Base-by-base conservation (phyloP, 441 rosid genomes). In the Macaranga tanarius region DNA sequence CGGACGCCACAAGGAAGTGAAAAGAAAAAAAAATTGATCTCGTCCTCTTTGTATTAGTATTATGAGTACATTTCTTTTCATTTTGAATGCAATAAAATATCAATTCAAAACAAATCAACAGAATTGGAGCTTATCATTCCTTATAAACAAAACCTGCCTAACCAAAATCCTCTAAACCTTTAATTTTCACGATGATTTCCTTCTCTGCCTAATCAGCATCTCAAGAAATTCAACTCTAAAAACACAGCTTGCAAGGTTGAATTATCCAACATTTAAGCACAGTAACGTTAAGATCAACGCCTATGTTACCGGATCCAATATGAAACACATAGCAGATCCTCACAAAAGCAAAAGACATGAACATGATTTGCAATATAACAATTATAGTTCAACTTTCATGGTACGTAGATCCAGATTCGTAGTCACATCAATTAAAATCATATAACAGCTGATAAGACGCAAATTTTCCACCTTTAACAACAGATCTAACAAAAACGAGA, bases 401-500 rank as follows among this genome's bases (percentile, higher is more conserved):
- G 10, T 61, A 61, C 47, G n/a, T 17, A 51, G 60, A 67, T 67
- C 61, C 38, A 55, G 72, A 55, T 38, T 59, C 31, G 42, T 20
- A 6, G 52, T 31, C 10, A 44, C 26, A 67, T 67, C 60, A 69
- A 55, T 5, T 52, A 40, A 69, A 40, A 12, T 13, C 1, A 26
- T 12, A 19, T 17, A 67, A 4, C 23, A 62, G 7, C 23, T 7
- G 25, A 50, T 8, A 67, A 10, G 9, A 56, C 20, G 0, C 10
- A 56, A 42, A 55, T 5, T 6, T 10, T 52, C 16, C 50, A 13
- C 72, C 22, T 54, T 55, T 54, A 22, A 22, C 52, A 25, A 23
- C 69, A 56, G 72, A 69, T 68, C 71, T 54, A 68, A 68, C 61
- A 52, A 42, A 20, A 44, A 51, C 31, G 44, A 68, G 62, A 68